A percentile compares a stretch with the other conserved stretches of the same genome.
These are phyloP conservation scores for Cardamine resedifolia DNA, from an alignment of 345 rosid species.

Conservation along the genomic window DNA sequence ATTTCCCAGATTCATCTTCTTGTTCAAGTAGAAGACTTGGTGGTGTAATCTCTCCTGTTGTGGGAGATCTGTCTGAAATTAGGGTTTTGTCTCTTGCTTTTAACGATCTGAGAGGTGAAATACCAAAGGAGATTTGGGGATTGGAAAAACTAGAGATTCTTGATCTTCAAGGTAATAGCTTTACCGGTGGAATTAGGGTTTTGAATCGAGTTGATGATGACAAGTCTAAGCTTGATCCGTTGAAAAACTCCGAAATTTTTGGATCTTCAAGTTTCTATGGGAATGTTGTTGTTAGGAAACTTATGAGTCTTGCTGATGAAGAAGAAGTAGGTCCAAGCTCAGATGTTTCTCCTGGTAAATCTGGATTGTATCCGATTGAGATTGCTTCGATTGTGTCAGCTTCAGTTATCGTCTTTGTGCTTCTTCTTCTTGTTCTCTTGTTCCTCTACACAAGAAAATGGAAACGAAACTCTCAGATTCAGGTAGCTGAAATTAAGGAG, in stretches of 20 bases:
- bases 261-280: neutral
- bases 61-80: constrained; percentile 43
- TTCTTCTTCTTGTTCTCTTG: constrained; percentile 45
- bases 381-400: constrained; percentile 63
- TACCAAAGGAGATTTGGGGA: constrained; percentile 47
- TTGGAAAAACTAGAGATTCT: constrained; percentile 44
- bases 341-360: constrained; percentile 5
- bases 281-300: constrained; percentile 38
- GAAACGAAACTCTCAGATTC: constrained; percentile 42
- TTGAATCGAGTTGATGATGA: constrained; percentile 45
- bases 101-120: constrained; percentile 44
- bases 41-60: constrained; percentile 43
- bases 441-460: constrained; percentile 50
- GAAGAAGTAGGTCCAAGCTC: neutral
- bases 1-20: constrained; percentile 26
- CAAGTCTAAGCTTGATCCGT: constrained; percentile 32
- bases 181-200: constrained; percentile 40
- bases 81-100: constrained; percentile 53
- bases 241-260: constrained; percentile 6
- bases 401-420: constrained; percentile 58
- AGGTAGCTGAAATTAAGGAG: constrained; percentile 43
- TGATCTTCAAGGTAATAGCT: constrained; percentile 50
- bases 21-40: constrained; percentile 29
- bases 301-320: constrained; percentile 18
- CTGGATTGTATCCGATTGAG: constrained; percentile 50